Evolutionary conservation across 495 filamentous ascomycete species (phyloP).

Genomic region (Hypomontagnella monticulosa): DNA sequence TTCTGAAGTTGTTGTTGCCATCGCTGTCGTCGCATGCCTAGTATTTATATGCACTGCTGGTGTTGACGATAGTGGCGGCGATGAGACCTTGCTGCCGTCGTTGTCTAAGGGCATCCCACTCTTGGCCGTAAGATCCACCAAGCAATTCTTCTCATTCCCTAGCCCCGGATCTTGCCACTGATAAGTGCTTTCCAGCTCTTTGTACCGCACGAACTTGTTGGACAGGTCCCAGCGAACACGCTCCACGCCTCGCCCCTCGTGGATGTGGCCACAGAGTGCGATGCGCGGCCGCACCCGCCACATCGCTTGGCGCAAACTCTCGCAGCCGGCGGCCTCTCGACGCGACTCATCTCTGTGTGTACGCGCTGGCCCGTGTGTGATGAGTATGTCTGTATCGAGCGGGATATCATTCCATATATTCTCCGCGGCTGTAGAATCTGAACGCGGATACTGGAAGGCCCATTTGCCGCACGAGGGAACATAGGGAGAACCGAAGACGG

Average conservation of each 20-base stretch:
- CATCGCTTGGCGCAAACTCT: conserved; percentile 71
- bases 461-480: conserved; percentile 70
- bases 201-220: conserved; percentile 35
- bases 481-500: conserved; percentile 80
- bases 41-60: neutral
- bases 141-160: conserved; percentile 52
- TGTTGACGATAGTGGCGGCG: neutral
- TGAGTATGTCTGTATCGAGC: conserved; percentile 75
- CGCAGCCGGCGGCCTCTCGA: conserved; percentile 66
- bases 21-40: neutral
- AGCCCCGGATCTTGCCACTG: conserved; percentile 54
- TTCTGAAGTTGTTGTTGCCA: conserved; percentile 3
- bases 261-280: conserved; percentile 91
- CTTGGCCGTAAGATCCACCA: conserved; percentile 54
- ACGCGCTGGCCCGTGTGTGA: conserved; percentile 85
- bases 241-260: conserved; percentile 70
- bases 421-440: conserved; percentile 47
- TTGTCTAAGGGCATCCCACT: conserved; percentile 49
- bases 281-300: conserved; percentile 81
- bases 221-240: conserved; percentile 65
- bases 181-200: conserved; percentile 40
- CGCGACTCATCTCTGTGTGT: conserved; percentile 77
- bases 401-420: conserved; percentile 71
- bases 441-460: conserved; percentile 74
- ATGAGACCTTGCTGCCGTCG: conserved; percentile 34